phyloP scores from a whole-genome alignment of 306 rosid genomes.

The Cercis canadensis region DNA sequence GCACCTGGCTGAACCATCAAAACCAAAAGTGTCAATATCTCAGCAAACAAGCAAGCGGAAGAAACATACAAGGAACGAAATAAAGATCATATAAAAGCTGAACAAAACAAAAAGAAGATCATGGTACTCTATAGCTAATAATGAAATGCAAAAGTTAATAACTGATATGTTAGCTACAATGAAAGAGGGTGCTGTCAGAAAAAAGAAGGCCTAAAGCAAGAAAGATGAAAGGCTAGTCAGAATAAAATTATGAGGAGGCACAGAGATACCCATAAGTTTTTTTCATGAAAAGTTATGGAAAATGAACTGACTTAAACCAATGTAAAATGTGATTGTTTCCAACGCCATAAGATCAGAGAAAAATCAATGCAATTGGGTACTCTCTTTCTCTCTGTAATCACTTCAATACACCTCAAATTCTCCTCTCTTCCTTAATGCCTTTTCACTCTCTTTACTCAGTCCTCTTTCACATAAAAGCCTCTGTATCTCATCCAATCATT shows the following conservation, averaged over 20 bases:
- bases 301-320: constrained; percentile 20
- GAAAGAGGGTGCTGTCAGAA: background rate
- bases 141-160: constrained; percentile 6
- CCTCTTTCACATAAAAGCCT: too few species aligned
- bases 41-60: constrained; percentile 20
- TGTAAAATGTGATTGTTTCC: constrained; percentile 4
- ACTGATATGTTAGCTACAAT: background rate
- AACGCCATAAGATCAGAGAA: background rate
- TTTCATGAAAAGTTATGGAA: background rate
- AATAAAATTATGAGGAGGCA: background rate
- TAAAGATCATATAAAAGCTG: constrained; percentile 9
- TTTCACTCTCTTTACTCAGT: too few species aligned
- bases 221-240: constrained; percentile 13
- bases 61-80: constrained; percentile 23
- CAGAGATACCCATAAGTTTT: constrained; percentile 4
- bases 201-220: background rate
- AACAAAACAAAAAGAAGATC: constrained; percentile 26
- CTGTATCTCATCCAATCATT: constrained; percentile 1
- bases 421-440: background rate
- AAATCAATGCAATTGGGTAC: constrained; percentile 3
- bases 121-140: background rate
- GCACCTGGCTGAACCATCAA: constrained; percentile 53
- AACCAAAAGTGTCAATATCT: constrained; percentile 31
- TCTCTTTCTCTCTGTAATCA: background rate
- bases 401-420: background rate